Conservation (phyloP, 768 basidiomycete species). For the Naganishia randhawae region DNA sequence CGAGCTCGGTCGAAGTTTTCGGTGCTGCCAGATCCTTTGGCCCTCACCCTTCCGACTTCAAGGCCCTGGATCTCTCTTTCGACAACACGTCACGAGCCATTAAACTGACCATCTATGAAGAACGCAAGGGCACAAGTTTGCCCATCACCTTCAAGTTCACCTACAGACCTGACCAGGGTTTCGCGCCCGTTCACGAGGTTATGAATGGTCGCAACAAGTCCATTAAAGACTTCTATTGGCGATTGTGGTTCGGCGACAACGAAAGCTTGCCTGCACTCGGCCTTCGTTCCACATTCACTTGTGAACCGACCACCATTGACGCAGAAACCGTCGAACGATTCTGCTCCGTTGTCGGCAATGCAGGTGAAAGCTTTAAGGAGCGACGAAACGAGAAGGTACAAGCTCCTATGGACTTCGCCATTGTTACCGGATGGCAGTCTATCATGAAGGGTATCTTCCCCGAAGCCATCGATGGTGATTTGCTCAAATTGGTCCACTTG, state of each 20-base stretch:
- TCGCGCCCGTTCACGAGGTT: conserved; percentile 87
- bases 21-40: conserved; percentile 79
- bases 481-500: conserved; percentile 91
- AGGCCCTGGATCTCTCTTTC: conserved; percentile 73
- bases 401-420: conserved; percentile 98
- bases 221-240: conserved; percentile 98
- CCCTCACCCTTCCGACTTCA: conserved; percentile 68
- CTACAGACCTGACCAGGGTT: conserved; percentile 84
- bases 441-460: conserved; percentile 99
- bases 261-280: conserved; percentile 71
- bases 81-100: conserved; percentile 59
- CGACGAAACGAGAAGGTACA: conserved; percentile 64
- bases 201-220: conserved; percentile 74
- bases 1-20: conserved; percentile 63
- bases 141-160: conserved; percentile 76
- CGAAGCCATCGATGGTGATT: conserved; percentile 79
- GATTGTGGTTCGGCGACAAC: conserved; percentile 90
- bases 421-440: conserved; percentile 98
- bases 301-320: conserved; percentile 78
- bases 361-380: conserved; percentile 82
- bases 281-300: conserved; percentile 74
- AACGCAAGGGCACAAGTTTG: conserved; percentile 69
- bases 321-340: conserved; percentile 76
- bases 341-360: conserved; percentile 81
- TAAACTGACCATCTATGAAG: conserved; percentile 73